Conservation (phyloP, 2,329 filamentous ascomycete species). For the Fusarium albosuccineum region DNA sequence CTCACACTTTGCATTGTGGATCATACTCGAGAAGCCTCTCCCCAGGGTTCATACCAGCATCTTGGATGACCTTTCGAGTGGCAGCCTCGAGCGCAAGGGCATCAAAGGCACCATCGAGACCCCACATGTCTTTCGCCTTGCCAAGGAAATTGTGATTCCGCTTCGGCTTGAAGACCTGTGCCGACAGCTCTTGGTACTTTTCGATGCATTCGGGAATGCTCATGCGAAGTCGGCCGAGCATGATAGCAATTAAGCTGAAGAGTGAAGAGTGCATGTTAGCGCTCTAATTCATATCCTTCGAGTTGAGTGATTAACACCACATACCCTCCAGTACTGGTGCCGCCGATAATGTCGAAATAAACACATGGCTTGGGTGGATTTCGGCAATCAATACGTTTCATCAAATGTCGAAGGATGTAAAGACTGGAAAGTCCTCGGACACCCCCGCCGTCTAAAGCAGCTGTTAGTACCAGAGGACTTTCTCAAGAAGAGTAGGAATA, state of each 20-base stretch:
- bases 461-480: not conserved
- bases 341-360: not conserved
- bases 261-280: too few species aligned
- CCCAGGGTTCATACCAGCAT: not conserved
- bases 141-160: not conserved
- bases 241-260: not conserved
- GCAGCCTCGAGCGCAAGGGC: not conserved
- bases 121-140: not conserved
- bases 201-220: not conserved
- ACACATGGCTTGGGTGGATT: slow-evolving; percentile 1
- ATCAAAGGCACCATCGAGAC: not conserved
- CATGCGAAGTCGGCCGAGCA: not conserved
- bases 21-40: not conserved
- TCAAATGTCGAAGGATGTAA: not conserved
- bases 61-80: not conserved
- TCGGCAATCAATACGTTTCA: not conserved
- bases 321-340: not conserved
- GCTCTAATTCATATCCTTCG: too few species aligned
- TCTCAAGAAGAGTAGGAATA: too few species aligned
- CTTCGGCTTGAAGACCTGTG: not conserved
- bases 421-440: not conserved
- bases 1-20: not conserved
- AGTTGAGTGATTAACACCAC: not conserved
- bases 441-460: not conserved
- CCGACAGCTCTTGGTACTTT: not conserved